Percentiles rank a stretch among this genome's conserved stretches.
Evolutionary conservation across 228 moss, liverwort and hornwort genomes (phyloP).

Genomic region (Sphagnum fallax): DNA sequence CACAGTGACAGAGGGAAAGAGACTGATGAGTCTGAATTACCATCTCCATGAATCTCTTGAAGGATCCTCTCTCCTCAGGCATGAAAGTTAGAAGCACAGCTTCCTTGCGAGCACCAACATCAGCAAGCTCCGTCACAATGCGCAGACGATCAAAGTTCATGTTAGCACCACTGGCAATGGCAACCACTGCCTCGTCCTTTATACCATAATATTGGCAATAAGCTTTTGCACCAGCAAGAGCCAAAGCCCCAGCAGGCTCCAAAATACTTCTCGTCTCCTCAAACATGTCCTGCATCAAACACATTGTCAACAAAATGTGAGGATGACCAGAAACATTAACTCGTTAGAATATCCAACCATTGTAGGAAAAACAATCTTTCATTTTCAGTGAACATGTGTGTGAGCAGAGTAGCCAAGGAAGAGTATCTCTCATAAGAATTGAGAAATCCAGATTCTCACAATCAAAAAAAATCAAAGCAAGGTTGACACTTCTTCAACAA

Average conservation of each 20-base stretch:
- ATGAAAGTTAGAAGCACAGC: constrained; percentile 91
- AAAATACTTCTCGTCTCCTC: constrained; percentile 93
- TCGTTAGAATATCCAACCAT: background rate
- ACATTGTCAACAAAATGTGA: background rate
- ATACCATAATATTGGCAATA: constrained; percentile 79
- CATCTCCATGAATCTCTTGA: constrained; percentile 63
- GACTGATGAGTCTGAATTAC: constrained; percentile 1
- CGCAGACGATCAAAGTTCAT: constrained; percentile 97
- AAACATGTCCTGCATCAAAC: constrained; percentile 65
- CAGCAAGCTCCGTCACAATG: constrained; percentile 87
- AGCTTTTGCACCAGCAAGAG: constrained; percentile 87
- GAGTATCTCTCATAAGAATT: no score
- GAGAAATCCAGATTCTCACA: no score
- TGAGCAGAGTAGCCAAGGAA: background rate
- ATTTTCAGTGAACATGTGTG: background rate
- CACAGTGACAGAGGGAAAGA: background rate
- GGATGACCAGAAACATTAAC: constrained; percentile 1
- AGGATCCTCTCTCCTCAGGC: constrained; percentile 76
- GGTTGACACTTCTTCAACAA: no score
- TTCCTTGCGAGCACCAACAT: constrained; percentile 82
- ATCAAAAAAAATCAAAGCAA: no score
- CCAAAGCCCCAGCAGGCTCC: constrained; percentile 87
- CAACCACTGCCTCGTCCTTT: constrained; percentile 72
- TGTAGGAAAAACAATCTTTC: background rate
- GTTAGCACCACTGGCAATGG: constrained; percentile 85